A percentile compares a stretch with the other conserved stretches of the same genome.
phyloP scores from a whole-genome alignment of 805 yeast genomes.

The Candida dendrica region DNA sequence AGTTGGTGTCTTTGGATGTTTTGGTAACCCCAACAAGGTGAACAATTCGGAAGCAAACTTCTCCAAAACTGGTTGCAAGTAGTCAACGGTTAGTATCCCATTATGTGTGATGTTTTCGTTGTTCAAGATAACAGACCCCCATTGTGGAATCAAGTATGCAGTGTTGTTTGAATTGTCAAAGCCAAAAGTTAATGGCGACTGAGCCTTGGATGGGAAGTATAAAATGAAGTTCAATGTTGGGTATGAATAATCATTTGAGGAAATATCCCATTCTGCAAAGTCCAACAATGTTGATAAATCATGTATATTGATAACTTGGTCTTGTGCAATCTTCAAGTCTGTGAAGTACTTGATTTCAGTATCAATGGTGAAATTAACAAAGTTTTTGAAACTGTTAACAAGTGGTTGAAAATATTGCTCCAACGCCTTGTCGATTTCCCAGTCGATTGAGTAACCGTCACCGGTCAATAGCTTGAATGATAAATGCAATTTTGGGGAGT shows the following conservation, averaged over 20 bases:
- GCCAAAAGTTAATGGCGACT: conserved; percentile 42
- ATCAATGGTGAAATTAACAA: conserved; percentile 69
- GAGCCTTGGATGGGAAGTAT: conserved; percentile 49
- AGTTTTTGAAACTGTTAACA: conserved; percentile 40
- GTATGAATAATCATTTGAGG: conserved; percentile 44
- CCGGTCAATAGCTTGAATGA: conserved; percentile 66
- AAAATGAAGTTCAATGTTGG: conserved; percentile 69
- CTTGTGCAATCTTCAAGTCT: conserved; percentile 24
- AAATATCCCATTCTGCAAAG: conserved; percentile 76
- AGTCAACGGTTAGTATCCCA: conserved; percentile 30
- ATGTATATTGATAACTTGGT: conserved; percentile 30
- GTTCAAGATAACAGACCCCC: conserved; percentile 61
- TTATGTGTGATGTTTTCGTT: conserved; percentile 19
- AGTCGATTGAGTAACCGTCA: conserved; percentile 53
- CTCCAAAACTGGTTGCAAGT: conserved; percentile 53
- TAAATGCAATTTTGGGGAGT: conserved; percentile 62
- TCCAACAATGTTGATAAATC: conserved; percentile 75
- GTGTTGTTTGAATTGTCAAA: conserved; percentile 17
- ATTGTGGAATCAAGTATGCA: conserved; percentile 70
- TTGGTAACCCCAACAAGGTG: conserved; percentile 63
- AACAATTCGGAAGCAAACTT: conserved; percentile 71
- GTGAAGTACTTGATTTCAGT: conserved; percentile 66
- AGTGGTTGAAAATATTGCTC: conserved; percentile 48
- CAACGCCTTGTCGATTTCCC: conserved; percentile 64
- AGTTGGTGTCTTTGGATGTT: conserved; percentile 47